A percentile compares a stretch with the other conserved stretches of the same genome.
Conservation (phyloP, 331 rosid genomes). For the Erythrophleum ivorense region DNA sequence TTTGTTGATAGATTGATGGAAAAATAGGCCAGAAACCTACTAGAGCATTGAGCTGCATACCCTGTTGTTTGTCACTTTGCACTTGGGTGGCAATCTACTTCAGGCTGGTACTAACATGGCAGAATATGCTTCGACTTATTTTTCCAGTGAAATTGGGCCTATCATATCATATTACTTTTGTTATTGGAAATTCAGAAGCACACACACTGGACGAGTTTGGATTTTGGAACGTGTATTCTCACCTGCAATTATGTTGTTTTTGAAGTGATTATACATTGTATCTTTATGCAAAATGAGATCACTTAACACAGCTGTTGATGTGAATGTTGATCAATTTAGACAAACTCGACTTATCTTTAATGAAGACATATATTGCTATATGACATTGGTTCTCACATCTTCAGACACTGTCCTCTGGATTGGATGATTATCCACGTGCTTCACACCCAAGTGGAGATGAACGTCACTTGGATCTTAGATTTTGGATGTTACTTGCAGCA, state of each 20-base stretch:
- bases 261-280: conserved; percentile 17
- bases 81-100: conserved; percentile 30
- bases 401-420: conserved; percentile 88
- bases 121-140: conserved; percentile 4
- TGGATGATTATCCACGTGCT: conserved; percentile 98
- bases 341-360: conserved; percentile 17
- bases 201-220: conserved; percentile 17
- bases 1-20: conserved; percentile 24
- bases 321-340: conserved; percentile 33
- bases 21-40: conserved; percentile 21
- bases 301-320: conserved; percentile 12
- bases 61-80: neutral
- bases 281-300: conserved; percentile 5
- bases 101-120: neutral
- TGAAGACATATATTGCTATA: conserved; percentile 34
- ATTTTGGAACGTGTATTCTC: conserved; percentile 30
- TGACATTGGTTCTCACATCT: conserved; percentile 44
- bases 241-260: conserved; percentile 20
- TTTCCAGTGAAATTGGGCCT: conserved; percentile 27
- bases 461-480: conserved; percentile 89
- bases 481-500: conserved; percentile 97
- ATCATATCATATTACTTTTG: conserved; percentile 29
- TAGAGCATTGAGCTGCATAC: conserved; percentile 9
- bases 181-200: conserved; percentile 14
- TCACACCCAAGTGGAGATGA: conserved; percentile 92